Evolutionary conservation across 305 asterid species (phyloP).

Genomic region (Plantago rigida): DNA sequence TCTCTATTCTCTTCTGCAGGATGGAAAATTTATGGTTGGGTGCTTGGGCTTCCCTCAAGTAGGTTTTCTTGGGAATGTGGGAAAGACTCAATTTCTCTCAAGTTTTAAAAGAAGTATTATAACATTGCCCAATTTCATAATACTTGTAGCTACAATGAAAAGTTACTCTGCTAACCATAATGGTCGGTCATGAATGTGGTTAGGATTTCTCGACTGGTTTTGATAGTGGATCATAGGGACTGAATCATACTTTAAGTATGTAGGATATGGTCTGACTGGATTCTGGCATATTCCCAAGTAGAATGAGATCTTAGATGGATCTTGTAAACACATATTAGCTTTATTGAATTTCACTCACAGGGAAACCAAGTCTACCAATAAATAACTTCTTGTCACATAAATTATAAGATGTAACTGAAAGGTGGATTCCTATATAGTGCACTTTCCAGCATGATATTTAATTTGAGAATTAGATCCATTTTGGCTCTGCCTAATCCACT

Average conservation of each 20-base stretch:
- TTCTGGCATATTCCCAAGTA: background rate
- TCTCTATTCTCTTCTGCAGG: constrained; percentile 47
- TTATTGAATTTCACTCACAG: background rate
- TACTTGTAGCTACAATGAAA: constrained; percentile 10
- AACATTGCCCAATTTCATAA: constrained; percentile 14
- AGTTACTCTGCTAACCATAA: constrained; percentile 3
- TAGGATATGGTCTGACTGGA: constrained; percentile 5
- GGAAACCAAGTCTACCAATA: background rate
- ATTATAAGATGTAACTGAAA: background rate
- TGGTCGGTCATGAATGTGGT: constrained; percentile 1
- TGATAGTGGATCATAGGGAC: background rate
- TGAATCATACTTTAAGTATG: constrained; percentile 6
- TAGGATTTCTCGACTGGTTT: constrained; percentile 10
- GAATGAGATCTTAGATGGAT: constrained; percentile 1
- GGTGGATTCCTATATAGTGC: background rate
- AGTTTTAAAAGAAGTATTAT: constrained; percentile 6
- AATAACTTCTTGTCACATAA: background rate
- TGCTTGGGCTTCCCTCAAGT: constrained; percentile 92
- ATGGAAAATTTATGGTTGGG: constrained; percentile 97
- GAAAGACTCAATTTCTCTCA: constrained; percentile 17
- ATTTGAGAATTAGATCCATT: constrained; percentile 4
- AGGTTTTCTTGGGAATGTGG: constrained; percentile 30
- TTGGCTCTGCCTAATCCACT: constrained; percentile 4
- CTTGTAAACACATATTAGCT: background rate
- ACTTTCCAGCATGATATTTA: background rate